A percentile compares a stretch with the other conserved stretches of the same genome.
Conservation (phyloP, 2,329 filamentous ascomycete genomes). For the Ophiosphaerella narmari region DNA sequence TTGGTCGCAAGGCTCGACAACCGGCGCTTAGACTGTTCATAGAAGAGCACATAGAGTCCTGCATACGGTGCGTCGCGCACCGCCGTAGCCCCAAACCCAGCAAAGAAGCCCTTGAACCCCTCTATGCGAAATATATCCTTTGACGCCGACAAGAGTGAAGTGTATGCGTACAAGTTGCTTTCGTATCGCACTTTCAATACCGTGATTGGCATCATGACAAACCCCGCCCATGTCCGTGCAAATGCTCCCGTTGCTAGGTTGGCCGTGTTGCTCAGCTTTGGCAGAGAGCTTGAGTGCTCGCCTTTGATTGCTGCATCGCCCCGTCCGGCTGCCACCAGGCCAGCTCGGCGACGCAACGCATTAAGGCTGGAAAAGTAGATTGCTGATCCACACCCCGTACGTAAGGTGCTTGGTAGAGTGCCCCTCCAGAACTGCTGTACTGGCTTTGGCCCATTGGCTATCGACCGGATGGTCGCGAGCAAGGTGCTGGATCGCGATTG, state of each 20-base stretch:
- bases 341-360: constrained; percentile 72
- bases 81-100: constrained; percentile 91
- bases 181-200: constrained; percentile 97
- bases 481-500: constrained; percentile 77
- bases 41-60: constrained; percentile 90
- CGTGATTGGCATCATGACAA: constrained; percentile 93
- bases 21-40: constrained; percentile 78
- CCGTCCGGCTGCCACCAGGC: constrained; percentile 23
- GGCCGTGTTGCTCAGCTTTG: constrained; percentile 79
- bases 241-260: constrained; percentile 85
- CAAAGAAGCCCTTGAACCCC: constrained; percentile 84
- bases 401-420: constrained; percentile 87
- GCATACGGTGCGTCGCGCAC: constrained; percentile 96
- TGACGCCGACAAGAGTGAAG: constrained; percentile 72
- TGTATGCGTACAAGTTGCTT: constrained; percentile 82
- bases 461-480: constrained; percentile 68
- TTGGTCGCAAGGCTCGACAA: constrained; percentile 50
- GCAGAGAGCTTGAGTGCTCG: constrained; percentile 70
- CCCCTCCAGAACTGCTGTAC: constrained; percentile 86
- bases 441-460: constrained; percentile 68
- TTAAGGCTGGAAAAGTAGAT: constrained; percentile 94
- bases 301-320: constrained; percentile 14
- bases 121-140: constrained; percentile 74
- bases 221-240: constrained; percentile 83
- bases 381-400: constrained; percentile 89